Conservation (phyloP, 495 filamentous ascomycete genomes). For the Daldinia loculata region DNA sequence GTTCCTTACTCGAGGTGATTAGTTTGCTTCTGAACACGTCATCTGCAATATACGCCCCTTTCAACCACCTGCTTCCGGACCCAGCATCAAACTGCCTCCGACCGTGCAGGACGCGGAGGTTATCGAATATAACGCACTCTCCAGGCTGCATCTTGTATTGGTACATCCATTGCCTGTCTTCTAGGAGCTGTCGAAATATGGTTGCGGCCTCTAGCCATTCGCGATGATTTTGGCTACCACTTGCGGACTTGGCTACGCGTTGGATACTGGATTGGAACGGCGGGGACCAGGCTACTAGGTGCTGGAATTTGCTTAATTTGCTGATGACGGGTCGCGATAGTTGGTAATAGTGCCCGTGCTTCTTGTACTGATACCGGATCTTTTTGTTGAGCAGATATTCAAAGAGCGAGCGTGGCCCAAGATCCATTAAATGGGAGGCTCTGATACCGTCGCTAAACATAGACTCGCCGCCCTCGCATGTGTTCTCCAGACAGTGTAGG, state of each 20-base stretch:
- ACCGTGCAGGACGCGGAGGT: constrained; percentile 80
- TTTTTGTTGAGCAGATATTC: constrained; percentile 52
- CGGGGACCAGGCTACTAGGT: constrained; percentile 71
- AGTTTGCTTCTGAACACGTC: constrained; percentile 69
- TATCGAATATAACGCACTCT: constrained; percentile 88
- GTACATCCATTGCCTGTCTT: constrained; percentile 61
- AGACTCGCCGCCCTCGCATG: constrained; percentile 78
- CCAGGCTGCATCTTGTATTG: constrained; percentile 78
- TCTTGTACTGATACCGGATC: constrained; percentile 74
- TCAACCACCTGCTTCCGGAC: constrained; percentile 77
- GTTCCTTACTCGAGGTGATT: constrained; percentile 17
- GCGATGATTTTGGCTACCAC: constrained; percentile 4
- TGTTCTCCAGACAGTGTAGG: constrained; percentile 84
- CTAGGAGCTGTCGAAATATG: constrained; percentile 58
- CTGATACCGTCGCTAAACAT: constrained; percentile 77
- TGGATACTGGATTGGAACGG: constrained; percentile 48
- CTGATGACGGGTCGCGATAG: constrained; percentile 64
- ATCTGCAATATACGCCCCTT: constrained; percentile 81
- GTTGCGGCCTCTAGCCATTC: constrained; percentile 53
- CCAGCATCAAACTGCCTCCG: constrained; percentile 71
- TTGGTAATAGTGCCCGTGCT: constrained; percentile 69
- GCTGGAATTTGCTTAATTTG: constrained; percentile 46
- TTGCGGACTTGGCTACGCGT: not conserved
- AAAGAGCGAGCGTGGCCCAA: constrained; percentile 42
- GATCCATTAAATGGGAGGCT: constrained; percentile 61